phyloP scores from a whole-genome alignment of 768 basidiomycete species.

The Boletales sp. region DNA sequence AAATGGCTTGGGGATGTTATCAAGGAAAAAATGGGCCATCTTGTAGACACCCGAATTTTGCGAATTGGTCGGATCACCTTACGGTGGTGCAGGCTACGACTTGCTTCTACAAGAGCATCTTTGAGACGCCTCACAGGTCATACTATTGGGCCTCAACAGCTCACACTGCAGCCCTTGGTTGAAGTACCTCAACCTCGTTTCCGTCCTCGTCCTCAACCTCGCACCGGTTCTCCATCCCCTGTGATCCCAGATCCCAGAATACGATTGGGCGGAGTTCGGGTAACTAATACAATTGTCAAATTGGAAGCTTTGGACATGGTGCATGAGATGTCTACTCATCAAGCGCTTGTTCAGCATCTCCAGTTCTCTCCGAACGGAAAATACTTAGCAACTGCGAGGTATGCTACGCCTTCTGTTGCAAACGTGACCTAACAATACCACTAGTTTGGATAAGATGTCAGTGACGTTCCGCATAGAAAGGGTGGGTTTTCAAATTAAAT shows the following conservation, averaged over 20 bases:
- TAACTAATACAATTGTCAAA: conserved; percentile 39
- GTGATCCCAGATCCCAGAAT: conserved; percentile 27
- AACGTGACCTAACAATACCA: conserved; percentile 4
- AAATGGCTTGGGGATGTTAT: conserved; percentile 50
- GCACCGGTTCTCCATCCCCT: conserved; percentile 11
- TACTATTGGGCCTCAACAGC: conserved; percentile 20
- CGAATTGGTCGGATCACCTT: conserved; percentile 21
- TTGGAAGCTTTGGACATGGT: conserved; percentile 37
- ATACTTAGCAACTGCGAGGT: conserved; percentile 53
- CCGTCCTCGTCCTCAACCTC: conserved; percentile 9
- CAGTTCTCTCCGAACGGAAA: conserved; percentile 55
- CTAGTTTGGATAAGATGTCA: conserved; percentile 49
- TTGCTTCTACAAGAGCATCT: conserved; percentile 16
- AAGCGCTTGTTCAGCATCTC: conserved; percentile 49
- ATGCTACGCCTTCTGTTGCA: not conserved
- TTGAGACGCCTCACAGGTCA: conserved; percentile 21
- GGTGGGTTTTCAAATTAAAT: conserved; percentile 29
- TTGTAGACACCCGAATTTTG: conserved; percentile 25
- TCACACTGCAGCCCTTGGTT: conserved; percentile 19
- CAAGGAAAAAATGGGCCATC: conserved; percentile 21
- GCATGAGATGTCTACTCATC: conserved; percentile 43
- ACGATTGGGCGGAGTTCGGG: conserved; percentile 37
- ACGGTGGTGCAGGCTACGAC: conserved; percentile 21
- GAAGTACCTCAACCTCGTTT: conserved; percentile 17
- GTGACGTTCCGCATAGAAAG: conserved; percentile 44